Evolutionary conservation across 2,329 filamentous ascomycete species (phyloP).

Genomic region (Fusarium sp.): DNA sequence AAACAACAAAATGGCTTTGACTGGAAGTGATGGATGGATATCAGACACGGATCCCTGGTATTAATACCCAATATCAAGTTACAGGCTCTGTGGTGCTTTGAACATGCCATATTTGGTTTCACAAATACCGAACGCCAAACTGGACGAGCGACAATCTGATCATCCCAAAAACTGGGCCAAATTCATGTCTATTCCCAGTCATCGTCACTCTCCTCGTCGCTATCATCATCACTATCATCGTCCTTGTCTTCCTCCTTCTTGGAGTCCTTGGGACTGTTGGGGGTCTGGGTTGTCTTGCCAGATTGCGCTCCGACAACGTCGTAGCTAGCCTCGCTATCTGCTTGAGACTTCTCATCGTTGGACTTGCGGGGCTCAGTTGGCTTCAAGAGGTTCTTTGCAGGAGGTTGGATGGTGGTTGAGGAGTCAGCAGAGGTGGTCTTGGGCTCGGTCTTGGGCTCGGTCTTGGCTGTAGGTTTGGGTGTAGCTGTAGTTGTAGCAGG

Average conservation of each 20-base stretch:
- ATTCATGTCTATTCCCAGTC: slow-evolving; percentile 78
- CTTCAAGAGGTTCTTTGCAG: slow-evolving; percentile 67
- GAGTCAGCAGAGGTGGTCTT: slow-evolving; percentile 66
- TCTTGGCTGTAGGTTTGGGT: background rate
- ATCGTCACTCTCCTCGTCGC: slow-evolving; percentile 64
- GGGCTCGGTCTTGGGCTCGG: slow-evolving; percentile 37
- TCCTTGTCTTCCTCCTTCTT: slow-evolving; percentile 62
- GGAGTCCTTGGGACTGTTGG: slow-evolving; percentile 73
- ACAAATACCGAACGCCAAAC: slow-evolving; percentile 54
- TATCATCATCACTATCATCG: slow-evolving; percentile 21
- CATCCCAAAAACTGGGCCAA: slow-evolving; percentile 26
- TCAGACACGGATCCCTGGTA: slow-evolving; percentile 42
- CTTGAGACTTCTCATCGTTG: slow-evolving; percentile 89
- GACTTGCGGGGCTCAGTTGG: slow-evolving; percentile 78
- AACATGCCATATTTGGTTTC: slow-evolving; percentile 39
- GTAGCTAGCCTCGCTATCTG: slow-evolving; percentile 96
- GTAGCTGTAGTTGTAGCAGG: slow-evolving; percentile 45
- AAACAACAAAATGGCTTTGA: slow-evolving; percentile 13
- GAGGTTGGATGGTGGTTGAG: slow-evolving; percentile 73
- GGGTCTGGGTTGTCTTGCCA: slow-evolving; percentile 82
- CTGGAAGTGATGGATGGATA: slow-evolving; percentile 5
- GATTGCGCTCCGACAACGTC: slow-evolving; percentile 88
- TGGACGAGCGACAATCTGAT: slow-evolving; percentile 44
- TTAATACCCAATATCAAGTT: slow-evolving; percentile 50
- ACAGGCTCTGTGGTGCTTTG: slow-evolving; percentile 33